Conservation (phyloP, 75 land plant genomes). For the Adiantum capillusveneris region DNA sequence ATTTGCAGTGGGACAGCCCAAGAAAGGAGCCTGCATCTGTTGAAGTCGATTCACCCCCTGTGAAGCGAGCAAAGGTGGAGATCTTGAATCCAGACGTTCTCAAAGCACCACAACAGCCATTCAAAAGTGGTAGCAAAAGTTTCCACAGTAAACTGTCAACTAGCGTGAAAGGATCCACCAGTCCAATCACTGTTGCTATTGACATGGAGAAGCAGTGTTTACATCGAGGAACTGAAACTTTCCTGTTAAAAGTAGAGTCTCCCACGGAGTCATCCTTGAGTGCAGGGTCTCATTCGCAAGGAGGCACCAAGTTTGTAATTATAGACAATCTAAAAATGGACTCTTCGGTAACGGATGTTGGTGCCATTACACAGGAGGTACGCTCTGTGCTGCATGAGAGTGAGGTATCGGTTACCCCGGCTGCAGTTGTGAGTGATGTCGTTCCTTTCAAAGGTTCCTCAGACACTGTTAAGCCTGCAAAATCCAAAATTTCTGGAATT, state of each 20-base stretch:
- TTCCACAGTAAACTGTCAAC: neutral
- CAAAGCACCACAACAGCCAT: neutral
- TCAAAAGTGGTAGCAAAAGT: neutral
- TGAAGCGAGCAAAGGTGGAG: conserved; percentile 64
- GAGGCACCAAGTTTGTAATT: neutral
- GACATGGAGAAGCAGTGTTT: neutral
- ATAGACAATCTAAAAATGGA: no score
- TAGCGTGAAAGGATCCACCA: neutral
- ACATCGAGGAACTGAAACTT: no score
- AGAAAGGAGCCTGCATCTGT: conserved; percentile 15
- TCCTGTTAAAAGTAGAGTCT: no score
- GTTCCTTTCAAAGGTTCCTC: conserved; percentile 23
- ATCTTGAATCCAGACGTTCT: conserved; percentile 9
- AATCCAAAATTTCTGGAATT: conserved; percentile 78
- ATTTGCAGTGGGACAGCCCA: conserved; percentile 12
- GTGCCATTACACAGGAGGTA: no score
- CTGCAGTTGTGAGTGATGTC: neutral
- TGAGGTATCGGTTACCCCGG: conserved; percentile 3
- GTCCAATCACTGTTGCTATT: conserved; percentile 1
- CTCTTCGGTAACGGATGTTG: no score
- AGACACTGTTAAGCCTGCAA: conserved; percentile 53
- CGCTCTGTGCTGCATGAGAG: no score
- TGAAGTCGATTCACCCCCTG: conserved; percentile 30
- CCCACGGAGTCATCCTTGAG: no score
- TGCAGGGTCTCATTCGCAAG: no score